Percentiles rank a stretch among this genome's conserved stretches.
Conservation (phyloP, 2,329 filamentous ascomycete species). For the Trichocomaceae sp. region DNA sequence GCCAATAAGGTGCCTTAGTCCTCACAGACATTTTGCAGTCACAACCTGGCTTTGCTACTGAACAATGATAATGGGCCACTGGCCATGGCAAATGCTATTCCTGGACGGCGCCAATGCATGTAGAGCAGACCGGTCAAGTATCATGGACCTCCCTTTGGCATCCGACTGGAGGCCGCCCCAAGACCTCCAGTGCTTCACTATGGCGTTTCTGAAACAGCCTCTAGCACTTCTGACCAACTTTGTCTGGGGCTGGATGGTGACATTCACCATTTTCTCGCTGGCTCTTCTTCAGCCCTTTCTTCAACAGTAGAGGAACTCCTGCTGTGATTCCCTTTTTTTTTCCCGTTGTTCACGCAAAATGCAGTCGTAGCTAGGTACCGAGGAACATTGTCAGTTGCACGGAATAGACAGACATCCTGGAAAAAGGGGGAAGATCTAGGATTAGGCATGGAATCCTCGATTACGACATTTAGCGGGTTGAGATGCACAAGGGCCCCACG, state of each 20-base stretch:
- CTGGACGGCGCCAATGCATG: too few relatives aligned
- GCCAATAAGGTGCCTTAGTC: not conserved
- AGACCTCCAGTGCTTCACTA: conserved; percentile 8
- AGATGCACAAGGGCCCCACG: conserved; percentile 22
- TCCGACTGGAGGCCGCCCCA: not conserved
- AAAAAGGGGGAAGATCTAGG: not conserved
- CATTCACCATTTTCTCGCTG: not conserved
- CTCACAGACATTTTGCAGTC: not conserved
- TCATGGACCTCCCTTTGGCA: not conserved
- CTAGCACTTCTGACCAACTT: not conserved
- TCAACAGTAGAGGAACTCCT: not conserved
- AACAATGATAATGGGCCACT: not conserved
- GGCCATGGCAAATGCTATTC: not conserved
- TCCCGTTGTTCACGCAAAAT: not conserved
- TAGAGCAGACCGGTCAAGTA: not conserved
- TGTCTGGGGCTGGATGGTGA: not conserved
- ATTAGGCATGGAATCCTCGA: conserved; percentile 10
- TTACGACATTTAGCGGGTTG: conserved; percentile 17
- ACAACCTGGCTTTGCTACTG: not conserved
- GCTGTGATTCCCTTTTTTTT: not conserved
- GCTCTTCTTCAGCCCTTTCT: not conserved
- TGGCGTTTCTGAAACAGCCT: conserved; percentile 10
- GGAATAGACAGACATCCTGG: not conserved
- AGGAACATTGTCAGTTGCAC: not conserved
- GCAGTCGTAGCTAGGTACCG: not conserved